phyloP scores from a whole-genome alignment of 768 basidiomycete genomes.

The Kwoniella dendrophila region DNA sequence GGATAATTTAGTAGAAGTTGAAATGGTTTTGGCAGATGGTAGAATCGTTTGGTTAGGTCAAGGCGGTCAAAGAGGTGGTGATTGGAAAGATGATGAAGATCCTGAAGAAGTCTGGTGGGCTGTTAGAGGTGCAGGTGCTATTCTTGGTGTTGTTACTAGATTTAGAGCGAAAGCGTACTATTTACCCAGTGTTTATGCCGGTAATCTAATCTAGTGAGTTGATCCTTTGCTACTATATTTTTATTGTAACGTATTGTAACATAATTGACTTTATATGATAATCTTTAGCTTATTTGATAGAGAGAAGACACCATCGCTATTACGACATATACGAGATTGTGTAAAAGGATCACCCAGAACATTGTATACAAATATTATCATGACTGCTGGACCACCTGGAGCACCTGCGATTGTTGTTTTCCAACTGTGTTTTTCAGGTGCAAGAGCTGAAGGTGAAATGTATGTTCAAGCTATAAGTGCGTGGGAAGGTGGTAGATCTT shows the following conservation, averaged over 20 bases:
- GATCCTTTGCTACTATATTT: not conserved
- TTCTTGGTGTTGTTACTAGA: conserved; percentile 81
- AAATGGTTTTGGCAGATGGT: conserved; percentile 89
- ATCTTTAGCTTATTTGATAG: conserved; percentile 74
- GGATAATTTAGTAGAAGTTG: conserved; percentile 87
- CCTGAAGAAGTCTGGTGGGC: conserved; percentile 53
- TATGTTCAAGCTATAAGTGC: conserved; percentile 79
- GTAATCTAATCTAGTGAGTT: conserved; percentile 85
- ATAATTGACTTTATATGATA: not conserved
- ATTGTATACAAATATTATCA: conserved; percentile 83
- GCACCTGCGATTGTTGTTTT: conserved; percentile 80
- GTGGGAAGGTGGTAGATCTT: conserved; percentile 83
- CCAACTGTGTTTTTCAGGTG: conserved; percentile 86
- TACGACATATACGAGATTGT: conserved; percentile 90
- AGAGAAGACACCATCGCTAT: conserved; percentile 81
- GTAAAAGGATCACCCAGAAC: conserved; percentile 84
- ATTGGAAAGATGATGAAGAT: conserved; percentile 47
- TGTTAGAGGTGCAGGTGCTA: conserved; percentile 66
- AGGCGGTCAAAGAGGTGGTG: conserved; percentile 67
- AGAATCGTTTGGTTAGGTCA: conserved; percentile 77
- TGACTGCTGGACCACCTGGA: conserved; percentile 84
- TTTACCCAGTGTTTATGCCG: conserved; percentile 86
- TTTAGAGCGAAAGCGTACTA: conserved; percentile 88
- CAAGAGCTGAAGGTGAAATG: conserved; percentile 70
- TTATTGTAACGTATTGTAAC: not conserved